Evolutionary conservation across 2,329 filamentous ascomycete species (phyloP).

Genomic region (Capronia coronata): DNA sequence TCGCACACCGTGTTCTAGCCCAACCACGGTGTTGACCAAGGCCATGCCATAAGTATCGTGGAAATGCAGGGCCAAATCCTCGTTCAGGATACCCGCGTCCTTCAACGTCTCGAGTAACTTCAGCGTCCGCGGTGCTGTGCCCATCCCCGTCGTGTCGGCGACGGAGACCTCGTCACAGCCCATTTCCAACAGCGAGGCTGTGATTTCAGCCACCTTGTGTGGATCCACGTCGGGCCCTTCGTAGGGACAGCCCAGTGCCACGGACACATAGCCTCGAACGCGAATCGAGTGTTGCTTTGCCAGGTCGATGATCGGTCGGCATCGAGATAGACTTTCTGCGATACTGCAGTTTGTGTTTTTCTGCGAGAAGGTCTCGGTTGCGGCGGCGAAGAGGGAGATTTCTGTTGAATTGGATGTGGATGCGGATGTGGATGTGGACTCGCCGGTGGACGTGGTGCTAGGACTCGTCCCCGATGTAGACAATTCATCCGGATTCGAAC

Average conservation of each 20-base stretch:
- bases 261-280: slow-evolving; percentile 60
- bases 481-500: slow-evolving; percentile 4
- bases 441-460: too few relatives aligned
- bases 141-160: slow-evolving; percentile 63
- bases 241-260: slow-evolving; percentile 59
- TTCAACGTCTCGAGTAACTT: slow-evolving; percentile 53
- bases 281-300: slow-evolving; percentile 51
- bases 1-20: slow-evolving; percentile 56
- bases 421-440: slow-evolving; percentile 32
- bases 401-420: slow-evolving; percentile 44
- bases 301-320: slow-evolving; percentile 51
- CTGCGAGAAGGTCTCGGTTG: slow-evolving; percentile 58
- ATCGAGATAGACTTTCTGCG: slow-evolving; percentile 54
- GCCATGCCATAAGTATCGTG: slow-evolving; percentile 63
- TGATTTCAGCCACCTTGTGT: slow-evolving; percentile 55
- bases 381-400: slow-evolving; percentile 59
- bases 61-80: slow-evolving; percentile 58
- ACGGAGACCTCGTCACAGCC: slow-evolving; percentile 60
- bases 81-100: slow-evolving; percentile 54
- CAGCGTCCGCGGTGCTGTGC: slow-evolving; percentile 55
- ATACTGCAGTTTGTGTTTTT: slow-evolving; percentile 62
- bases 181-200: slow-evolving; percentile 56
- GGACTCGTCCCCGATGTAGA: background rate
- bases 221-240: slow-evolving; percentile 58
- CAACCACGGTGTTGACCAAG: slow-evolving; percentile 56